These are phyloP conservation scores for Alternaria angustiovoidea DNA, from an alignment of 2,329 filamentous ascomycete species.

Conservation along the genomic window DNA sequence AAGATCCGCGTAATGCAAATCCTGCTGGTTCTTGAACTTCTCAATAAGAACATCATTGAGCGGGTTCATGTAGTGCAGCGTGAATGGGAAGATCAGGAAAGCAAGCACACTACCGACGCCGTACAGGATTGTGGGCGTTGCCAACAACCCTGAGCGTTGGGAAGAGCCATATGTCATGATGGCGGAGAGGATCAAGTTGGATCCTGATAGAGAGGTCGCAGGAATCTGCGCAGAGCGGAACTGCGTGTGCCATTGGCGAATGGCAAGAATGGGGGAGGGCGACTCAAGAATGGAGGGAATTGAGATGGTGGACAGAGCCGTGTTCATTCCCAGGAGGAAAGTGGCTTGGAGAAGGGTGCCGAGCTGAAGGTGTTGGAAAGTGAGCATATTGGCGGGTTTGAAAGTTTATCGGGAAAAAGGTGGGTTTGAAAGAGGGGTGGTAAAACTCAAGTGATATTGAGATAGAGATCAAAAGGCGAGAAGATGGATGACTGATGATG, in stretches of 20 bases:
- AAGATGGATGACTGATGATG: neutral
- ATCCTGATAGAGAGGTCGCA: neutral
- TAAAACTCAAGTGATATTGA: neutral
- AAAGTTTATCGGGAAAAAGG: neutral
- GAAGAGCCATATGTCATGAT: neutral
- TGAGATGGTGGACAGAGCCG: neutral
- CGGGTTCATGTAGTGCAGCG: conserved; percentile 3
- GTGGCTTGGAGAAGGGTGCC: conserved; percentile 5
- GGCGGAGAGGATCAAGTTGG: neutral
- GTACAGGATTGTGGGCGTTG: neutral
- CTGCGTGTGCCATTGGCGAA: conserved; percentile 7
- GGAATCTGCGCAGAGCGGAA: conserved; percentile 4
- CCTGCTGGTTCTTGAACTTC: conserved; percentile 1
- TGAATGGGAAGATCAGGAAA: conserved; percentile 7
- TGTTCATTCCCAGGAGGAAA: conserved; percentile 6
- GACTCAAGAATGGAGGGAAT: conserved; percentile 1
- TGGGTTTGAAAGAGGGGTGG: neutral
- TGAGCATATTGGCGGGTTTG: neutral
- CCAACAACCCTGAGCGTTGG: neutral
- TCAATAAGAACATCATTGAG: neutral
- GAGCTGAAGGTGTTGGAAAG: conserved; percentile 2
- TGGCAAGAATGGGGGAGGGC: conserved; percentile 1
- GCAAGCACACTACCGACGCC: neutral
- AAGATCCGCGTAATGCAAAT: conserved; percentile 5
- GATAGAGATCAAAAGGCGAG: neutral